These are phyloP conservation scores for Diaporthe sp. DNA, from an alignment of 2,329 filamentous ascomycete genomes.

Conservation along the genomic window DNA sequence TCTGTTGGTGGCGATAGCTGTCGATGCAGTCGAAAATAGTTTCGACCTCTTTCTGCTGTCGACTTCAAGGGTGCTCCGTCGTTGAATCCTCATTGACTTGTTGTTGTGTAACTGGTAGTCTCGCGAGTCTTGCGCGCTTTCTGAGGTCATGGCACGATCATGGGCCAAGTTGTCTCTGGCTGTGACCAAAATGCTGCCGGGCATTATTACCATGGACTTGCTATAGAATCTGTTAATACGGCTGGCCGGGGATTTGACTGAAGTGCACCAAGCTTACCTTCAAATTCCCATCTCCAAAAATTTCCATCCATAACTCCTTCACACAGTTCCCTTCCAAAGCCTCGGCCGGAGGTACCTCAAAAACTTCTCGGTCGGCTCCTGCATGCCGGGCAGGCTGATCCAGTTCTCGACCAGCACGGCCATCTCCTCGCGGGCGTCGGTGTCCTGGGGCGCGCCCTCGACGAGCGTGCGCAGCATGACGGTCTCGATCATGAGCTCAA, in stretches of 20 bases:
- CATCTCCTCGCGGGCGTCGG: conserved; percentile 40
- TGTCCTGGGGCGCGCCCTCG: conserved; percentile 35
- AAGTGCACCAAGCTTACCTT: background rate
- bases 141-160: background rate
- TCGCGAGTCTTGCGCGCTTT: background rate
- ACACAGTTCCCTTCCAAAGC: conserved; percentile 36
- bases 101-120: background rate
- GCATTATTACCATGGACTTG: background rate
- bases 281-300: background rate
- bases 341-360: conserved; percentile 38
- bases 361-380: conserved; percentile 39
- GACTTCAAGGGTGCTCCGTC: background rate
- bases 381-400: conserved; percentile 37
- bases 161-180: no score
- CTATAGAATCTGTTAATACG: background rate
- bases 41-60: background rate
- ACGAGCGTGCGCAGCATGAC: conserved; percentile 39
- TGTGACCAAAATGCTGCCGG: background rate
- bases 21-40: background rate
- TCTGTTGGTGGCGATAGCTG: background rate
- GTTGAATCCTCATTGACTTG: background rate
- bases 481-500: conserved; percentile 41
- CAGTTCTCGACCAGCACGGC: conserved; percentile 40
- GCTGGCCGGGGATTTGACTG: no score
- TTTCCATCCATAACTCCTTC: background rate